Percentiles rank a stretch among this genome's conserved stretches.
These are phyloP conservation scores for Trametes cubensis DNA, from an alignment of 768 basidiomycete genomes.

Conservation along the genomic window DNA sequence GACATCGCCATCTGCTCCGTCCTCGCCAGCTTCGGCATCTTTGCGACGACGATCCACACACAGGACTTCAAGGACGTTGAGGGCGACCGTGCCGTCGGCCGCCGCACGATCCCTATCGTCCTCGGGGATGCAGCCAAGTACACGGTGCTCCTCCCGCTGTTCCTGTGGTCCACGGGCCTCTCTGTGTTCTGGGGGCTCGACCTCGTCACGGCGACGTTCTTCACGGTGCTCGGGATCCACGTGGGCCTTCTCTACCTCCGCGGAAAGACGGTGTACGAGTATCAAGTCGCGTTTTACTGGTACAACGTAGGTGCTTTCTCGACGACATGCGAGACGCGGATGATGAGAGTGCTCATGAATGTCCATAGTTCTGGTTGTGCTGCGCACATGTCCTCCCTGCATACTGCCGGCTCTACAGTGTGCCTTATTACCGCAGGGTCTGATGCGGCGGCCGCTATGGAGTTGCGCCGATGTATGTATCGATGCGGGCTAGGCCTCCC, in stretches of 20 bases:
- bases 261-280: slow-evolving; percentile 21
- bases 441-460: background rate
- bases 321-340: no score
- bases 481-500: background rate
- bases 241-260: slow-evolving; percentile 28
- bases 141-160: slow-evolving; percentile 26
- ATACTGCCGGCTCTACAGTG: slow-evolving; percentile 9
- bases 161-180: slow-evolving; percentile 30
- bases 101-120: slow-evolving; percentile 20
- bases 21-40: slow-evolving; percentile 33
- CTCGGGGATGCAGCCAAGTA: slow-evolving; percentile 25
- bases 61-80: slow-evolving; percentile 24
- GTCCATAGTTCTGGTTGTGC: slow-evolving; percentile 20
- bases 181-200: slow-evolving; percentile 27
- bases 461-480: background rate
- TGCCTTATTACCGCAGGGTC: background rate
- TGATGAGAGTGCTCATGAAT: background rate
- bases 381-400: slow-evolving; percentile 17
- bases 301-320: slow-evolving; percentile 32
- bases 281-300: slow-evolving; percentile 33
- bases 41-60: slow-evolving; percentile 42
- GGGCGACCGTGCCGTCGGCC: slow-evolving; percentile 18
- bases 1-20: slow-evolving; percentile 26
- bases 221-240: slow-evolving; percentile 23
- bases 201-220: slow-evolving; percentile 1